phyloP scores from a whole-genome alignment of 140 eudicot species.

The Bidens hawaiensis region DNA sequence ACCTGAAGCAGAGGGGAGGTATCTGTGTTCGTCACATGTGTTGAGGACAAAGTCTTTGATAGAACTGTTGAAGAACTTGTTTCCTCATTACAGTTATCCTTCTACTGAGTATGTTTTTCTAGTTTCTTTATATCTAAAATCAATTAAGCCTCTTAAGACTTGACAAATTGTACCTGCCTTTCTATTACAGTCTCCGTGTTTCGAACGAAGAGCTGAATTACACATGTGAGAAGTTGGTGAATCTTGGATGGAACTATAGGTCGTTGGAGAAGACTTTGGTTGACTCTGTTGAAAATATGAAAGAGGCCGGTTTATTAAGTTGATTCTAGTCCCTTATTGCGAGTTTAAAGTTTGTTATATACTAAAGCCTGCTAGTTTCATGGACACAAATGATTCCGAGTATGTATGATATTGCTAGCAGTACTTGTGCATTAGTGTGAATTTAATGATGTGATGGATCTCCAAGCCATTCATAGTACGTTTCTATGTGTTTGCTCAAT shows the following conservation, averaged over 20 bases:
- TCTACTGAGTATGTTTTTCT: slow-evolving; percentile 41
- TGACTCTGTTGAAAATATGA: slow-evolving; percentile 39
- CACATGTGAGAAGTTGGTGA: slow-evolving; percentile 50
- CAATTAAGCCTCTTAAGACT: not conserved
- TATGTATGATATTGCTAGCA: not conserved
- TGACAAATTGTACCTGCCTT: not conserved
- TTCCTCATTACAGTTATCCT: slow-evolving; percentile 60
- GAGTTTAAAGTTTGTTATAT: not conserved
- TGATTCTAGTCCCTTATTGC: not conserved
- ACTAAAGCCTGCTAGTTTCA: not conserved
- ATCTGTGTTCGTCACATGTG: slow-evolving; percentile 47
- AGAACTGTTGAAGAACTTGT: slow-evolving; percentile 30
- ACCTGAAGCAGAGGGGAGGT: slow-evolving; percentile 68
- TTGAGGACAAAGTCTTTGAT: slow-evolving; percentile 28
- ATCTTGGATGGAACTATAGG: slow-evolving; percentile 50
- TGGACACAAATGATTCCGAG: not conserved
- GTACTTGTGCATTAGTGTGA: no score
- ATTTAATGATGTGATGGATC: not conserved
- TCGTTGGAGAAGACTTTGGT: slow-evolving; percentile 55
- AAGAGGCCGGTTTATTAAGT: slow-evolving; percentile 13
- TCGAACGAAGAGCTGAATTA: slow-evolving; percentile 11
- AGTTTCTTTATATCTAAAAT: not conserved
- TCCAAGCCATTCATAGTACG: not conserved
- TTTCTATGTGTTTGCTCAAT: not conserved
- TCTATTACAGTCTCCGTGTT: slow-evolving; percentile 31